phyloP scores from a whole-genome alignment of 2,329 filamentous ascomycete species.

The Chaetomium sp. region DNA sequence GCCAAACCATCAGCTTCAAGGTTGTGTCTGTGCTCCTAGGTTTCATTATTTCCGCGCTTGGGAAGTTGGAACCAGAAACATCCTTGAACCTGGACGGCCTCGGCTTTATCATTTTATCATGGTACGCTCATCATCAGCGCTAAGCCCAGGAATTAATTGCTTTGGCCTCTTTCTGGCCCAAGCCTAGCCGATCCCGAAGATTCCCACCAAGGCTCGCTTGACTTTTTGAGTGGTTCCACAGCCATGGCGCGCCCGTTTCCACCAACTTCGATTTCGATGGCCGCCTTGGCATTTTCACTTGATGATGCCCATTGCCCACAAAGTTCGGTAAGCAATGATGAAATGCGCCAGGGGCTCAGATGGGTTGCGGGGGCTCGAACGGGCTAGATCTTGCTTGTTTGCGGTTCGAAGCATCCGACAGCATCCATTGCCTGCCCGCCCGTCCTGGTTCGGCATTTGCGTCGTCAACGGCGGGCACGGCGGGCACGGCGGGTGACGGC shows the following conservation, averaged over 20 bases:
- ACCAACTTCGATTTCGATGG: constrained; percentile 1
- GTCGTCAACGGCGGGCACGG: not conserved
- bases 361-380: not conserved
- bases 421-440: not conserved
- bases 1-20: no score
- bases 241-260: not conserved
- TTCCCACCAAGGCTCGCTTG: constrained; percentile 4
- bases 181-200: constrained; percentile 9
- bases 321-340: not conserved
- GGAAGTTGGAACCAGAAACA: not conserved
- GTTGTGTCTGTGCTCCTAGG: no score
- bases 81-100: not conserved
- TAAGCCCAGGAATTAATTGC: constrained; percentile 12
- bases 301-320: not conserved
- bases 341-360: not conserved
- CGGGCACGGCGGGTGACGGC: not conserved
- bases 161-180: constrained; percentile 16
- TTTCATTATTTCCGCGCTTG: not conserved
- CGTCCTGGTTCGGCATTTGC: not conserved
- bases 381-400: not conserved
- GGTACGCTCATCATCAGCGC: not conserved
- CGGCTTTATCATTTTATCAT: not conserved
- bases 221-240: constrained; percentile 3
- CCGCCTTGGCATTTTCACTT: not conserved
- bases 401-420: constrained; percentile 1